Conservation (phyloP, 495 filamentous ascomycete genomes). For the Neurospora cerealis region DNA sequence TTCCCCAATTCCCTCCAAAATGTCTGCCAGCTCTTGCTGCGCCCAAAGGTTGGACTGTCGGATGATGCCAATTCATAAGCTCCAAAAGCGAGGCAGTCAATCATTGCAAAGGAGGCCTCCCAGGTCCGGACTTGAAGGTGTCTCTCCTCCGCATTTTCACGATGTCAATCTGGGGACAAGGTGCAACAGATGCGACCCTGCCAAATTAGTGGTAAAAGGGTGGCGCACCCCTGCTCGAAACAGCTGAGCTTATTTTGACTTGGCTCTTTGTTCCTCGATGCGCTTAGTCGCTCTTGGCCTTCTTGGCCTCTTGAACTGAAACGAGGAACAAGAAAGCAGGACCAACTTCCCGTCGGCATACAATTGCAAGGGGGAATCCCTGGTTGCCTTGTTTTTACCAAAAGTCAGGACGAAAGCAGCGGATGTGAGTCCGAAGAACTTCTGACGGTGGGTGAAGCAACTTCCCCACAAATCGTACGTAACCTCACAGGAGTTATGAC, state of each 20-base stretch:
- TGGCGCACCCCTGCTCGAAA: not conserved
- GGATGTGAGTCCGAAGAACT: not conserved
- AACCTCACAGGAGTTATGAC: not conserved
- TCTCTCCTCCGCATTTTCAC: not conserved
- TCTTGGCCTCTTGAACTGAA: not conserved
- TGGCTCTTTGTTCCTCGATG: not conserved
- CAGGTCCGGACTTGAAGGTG: not conserved
- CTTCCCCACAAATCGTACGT: not conserved
- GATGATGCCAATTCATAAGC: not conserved
- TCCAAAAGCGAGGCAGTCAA: not conserved
- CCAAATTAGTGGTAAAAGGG: not conserved
- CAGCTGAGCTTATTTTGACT: not conserved
- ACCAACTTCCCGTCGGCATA: not conserved
- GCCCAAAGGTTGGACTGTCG: not conserved
- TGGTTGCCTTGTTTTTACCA: not conserved
- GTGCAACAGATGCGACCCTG: not conserved
- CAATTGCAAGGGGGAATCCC: not conserved
- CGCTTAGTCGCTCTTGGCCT: not conserved
- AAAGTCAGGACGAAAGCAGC: not conserved
- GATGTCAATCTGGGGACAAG: not conserved
- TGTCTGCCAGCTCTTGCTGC: not conserved
- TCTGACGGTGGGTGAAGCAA: not conserved
- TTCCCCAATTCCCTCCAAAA: not conserved
- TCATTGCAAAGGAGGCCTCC: not conserved
- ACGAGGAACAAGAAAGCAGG: not conserved